phyloP scores from a whole-genome alignment of 768 basidiomycete species.

The Lentinula boryana region DNA sequence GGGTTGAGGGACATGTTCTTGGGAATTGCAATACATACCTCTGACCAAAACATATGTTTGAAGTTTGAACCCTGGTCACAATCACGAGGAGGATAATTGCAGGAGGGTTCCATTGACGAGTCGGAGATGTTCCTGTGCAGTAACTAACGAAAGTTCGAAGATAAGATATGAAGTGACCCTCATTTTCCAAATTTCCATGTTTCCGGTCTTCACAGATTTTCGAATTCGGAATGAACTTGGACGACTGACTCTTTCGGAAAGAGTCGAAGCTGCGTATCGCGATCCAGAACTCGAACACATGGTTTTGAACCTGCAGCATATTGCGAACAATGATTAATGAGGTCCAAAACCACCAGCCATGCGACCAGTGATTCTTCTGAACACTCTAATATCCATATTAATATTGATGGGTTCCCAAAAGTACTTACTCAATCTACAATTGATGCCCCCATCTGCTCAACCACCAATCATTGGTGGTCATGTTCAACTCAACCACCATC shows the following conservation, averaged over 20 bases:
- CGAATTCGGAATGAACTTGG: slow-evolving; percentile 52
- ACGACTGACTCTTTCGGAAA: slow-evolving; percentile 44
- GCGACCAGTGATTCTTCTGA: too few species aligned
- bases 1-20: slow-evolving; percentile 45
- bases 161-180: slow-evolving; percentile 42
- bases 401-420: too few species aligned
- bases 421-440: too few species aligned
- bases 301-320: slow-evolving; percentile 55
- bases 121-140: slow-evolving; percentile 23
- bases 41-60: slow-evolving; percentile 66
- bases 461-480: too few species aligned
- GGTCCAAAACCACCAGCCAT: too few species aligned
- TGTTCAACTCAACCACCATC: too few species aligned
- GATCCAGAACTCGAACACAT: slow-evolving; percentile 36
- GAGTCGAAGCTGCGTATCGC: slow-evolving; percentile 29
- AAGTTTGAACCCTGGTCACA: slow-evolving; percentile 46
- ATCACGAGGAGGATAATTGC: slow-evolving; percentile 32
- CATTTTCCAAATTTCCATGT: slow-evolving; percentile 44
- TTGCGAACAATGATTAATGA: too few species aligned
- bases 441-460: too few species aligned
- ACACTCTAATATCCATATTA: too few species aligned
- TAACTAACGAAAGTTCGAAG: slow-evolving; percentile 22
- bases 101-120: slow-evolving; percentile 16
- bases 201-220: slow-evolving; percentile 54
- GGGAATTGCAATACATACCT: slow-evolving; percentile 77